Base-by-base conservation (phyloP, 2,329 filamentous ascomycete species). In the Paramyrothecium sp. region DNA sequence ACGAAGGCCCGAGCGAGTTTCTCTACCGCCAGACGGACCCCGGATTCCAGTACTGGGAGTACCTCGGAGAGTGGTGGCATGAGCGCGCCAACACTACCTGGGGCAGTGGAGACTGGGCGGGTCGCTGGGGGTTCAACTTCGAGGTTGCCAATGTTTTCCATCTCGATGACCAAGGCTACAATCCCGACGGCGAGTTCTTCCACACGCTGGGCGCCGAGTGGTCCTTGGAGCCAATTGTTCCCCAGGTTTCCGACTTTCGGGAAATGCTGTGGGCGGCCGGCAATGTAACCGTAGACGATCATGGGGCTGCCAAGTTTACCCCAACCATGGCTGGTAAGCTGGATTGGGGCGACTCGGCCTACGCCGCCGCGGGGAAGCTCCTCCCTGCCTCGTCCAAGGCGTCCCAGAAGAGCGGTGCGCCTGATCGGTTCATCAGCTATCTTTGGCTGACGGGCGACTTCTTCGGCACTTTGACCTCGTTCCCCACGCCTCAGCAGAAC, bases 391-490 rank as follows among this genome's bases (percentile, higher is more conserved):
- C 69, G 8, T 76, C 75, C 1, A 61, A 69, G 54, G 71, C 74
- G 2, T 75, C 74, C 7, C 58, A 64, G 48, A 71, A 68, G 55
- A 75, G 72, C 47, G 72, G 69, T 20, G 71, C 73, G 0, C 71
- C 75, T 2, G 74, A 78, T 58, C 71, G 75, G 4, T 78, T 75
- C 59, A 69, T 78, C 51, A 66, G 67, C 5, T 77, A 75, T 54
- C 20, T 77, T 1, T 78, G 76, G 76, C 62, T 78, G 46, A 78
- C 74, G 3, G 75, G 74, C n/a, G 68, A 78, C 55, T 71, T 73
- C 54, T 78, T 73, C 56, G 75, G 69, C 1, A 74, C 71, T 7
- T 59, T 69, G 1, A 63, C 68, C 46, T 41, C 55, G 13, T 76
- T 77, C 55, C 75, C 75, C 2, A 73, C 69, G 20, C 20, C 61